These are phyloP conservation scores for Sporodiniella umbellata DNA, from an alignment of 371 early-diverging fungal species.

Conservation along the genomic window DNA sequence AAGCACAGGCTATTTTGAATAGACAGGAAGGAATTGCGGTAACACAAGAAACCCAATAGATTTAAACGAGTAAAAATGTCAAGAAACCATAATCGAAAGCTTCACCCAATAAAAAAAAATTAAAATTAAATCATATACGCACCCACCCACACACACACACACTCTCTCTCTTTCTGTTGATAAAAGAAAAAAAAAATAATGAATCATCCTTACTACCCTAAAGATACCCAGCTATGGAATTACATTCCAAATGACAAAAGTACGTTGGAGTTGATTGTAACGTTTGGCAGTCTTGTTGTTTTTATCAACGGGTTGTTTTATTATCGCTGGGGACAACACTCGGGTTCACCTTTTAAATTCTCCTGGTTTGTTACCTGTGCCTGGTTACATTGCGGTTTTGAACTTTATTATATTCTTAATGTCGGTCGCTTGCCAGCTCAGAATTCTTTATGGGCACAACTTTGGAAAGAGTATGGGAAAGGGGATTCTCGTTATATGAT, in stretches of 20 bases:
- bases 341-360: constrained; percentile 24
- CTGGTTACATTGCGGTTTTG: constrained; percentile 79
- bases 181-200: neutral
- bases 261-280: constrained; percentile 5
- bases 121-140: too few relatives aligned
- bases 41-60: constrained; percentile 8
- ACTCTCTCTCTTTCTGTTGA: neutral
- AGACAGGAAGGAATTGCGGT: constrained; percentile 8
- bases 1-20: constrained; percentile 9
- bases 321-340: neutral
- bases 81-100: too few relatives aligned
- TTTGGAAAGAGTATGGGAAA: constrained; percentile 92
- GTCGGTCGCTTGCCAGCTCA: constrained; percentile 62
- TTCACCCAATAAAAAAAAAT: too few relatives aligned
- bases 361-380: constrained; percentile 81
- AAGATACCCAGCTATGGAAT: neutral
- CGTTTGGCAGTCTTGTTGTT: constrained; percentile 1
- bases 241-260: constrained; percentile 17
- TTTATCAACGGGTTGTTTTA: neutral
- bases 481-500: constrained; percentile 86
- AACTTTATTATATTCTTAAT: constrained; percentile 80
- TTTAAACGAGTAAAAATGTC: too few relatives aligned
- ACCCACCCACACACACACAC: too few relatives aligned
- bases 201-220: constrained; percentile 22
- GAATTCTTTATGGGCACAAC: constrained; percentile 62